phyloP scores from a whole-genome alignment of 257 asterid species.

The Fraxinus cuspidata region DNA sequence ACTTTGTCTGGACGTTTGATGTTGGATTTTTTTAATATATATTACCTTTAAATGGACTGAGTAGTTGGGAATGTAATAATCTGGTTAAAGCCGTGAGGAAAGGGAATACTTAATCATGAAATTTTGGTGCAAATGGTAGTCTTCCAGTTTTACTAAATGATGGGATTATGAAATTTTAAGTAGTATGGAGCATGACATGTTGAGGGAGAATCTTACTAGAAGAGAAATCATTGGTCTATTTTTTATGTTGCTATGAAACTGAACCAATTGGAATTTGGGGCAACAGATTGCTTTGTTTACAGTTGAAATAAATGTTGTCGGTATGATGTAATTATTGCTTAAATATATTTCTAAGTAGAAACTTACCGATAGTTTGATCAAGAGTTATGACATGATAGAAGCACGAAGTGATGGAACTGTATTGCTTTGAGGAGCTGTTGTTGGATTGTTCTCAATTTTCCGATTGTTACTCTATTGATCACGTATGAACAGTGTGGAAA shows the following conservation, averaged over 20 bases:
- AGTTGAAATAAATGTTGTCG: neutral
- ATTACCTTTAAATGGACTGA: too few species aligned
- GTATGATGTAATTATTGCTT: slow-evolving; percentile 2
- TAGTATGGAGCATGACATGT: neutral
- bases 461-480: too few species aligned
- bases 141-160: neutral
- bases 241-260: neutral
- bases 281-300: neutral
- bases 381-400: neutral
- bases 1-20: too few species aligned
- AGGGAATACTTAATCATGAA: neutral
- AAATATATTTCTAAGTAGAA: too few species aligned
- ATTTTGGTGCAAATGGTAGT: neutral
- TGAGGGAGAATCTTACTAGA: neutral
- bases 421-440: neutral
- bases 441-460: too few species aligned
- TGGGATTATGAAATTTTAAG: neutral
- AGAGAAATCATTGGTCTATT: neutral
- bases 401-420: slow-evolving; percentile 10
- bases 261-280: slow-evolving; percentile 3
- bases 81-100: neutral
- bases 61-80: too few species aligned
- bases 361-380: too few species aligned
- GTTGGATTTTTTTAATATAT: too few species aligned
- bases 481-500: too few species aligned